Evolutionary conservation across 805 yeast species (phyloP).

Genomic region (Wickerhamomyces silvicola): DNA sequence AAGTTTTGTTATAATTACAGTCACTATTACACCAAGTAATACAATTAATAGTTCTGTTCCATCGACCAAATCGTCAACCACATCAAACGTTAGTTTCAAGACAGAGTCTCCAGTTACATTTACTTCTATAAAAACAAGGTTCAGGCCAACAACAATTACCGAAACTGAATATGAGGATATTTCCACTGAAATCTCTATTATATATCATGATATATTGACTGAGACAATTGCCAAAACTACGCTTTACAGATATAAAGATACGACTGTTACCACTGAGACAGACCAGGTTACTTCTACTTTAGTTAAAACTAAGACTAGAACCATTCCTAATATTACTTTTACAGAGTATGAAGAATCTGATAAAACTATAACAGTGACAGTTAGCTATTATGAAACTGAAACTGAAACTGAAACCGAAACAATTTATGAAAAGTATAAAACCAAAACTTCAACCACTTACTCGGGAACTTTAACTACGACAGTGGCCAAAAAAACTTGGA

Average conservation of each 20-base stretch:
- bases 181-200: slow-evolving; percentile 13
- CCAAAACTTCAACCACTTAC: slow-evolving; percentile 9
- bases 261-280: slow-evolving; percentile 10
- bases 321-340: slow-evolving; percentile 16
- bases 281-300: slow-evolving; percentile 8
- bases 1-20: no score
- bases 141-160: slow-evolving; percentile 14
- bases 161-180: slow-evolving; percentile 13
- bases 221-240: slow-evolving; percentile 17
- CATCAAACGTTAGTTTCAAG: not conserved
- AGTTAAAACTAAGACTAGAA: slow-evolving; percentile 11
- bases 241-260: slow-evolving; percentile 13
- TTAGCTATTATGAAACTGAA: slow-evolving; percentile 17
- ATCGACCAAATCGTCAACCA: not conserved
- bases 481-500: slow-evolving; percentile 11
- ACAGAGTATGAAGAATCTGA: slow-evolving; percentile 24
- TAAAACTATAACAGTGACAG: slow-evolving; percentile 22
- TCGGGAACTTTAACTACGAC: slow-evolving; percentile 14
- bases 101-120: slow-evolving; percentile 22
- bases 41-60: not conserved
- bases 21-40: no score
- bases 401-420: slow-evolving; percentile 14
- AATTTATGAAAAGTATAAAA: slow-evolving; percentile 3
- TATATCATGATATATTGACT: slow-evolving; percentile 11
- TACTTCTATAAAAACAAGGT: slow-evolving; percentile 13